Conservation (phyloP, 2,329 filamentous ascomycete genomes). For the Colletotrichum sp. region DNA sequence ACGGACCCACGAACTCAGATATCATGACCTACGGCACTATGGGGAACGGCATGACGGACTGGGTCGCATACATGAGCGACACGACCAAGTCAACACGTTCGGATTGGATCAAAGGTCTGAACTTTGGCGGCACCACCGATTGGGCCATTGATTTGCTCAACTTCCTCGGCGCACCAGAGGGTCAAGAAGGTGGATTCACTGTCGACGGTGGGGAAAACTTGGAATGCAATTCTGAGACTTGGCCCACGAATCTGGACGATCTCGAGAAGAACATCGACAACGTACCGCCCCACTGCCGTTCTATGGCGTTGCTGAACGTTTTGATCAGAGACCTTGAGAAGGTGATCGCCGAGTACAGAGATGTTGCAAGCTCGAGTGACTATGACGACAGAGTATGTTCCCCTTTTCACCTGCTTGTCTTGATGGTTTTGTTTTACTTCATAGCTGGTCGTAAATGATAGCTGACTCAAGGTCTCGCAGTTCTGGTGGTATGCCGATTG, state of each 20-base stretch:
- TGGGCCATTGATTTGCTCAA: constrained; percentile 25
- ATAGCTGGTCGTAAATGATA: background rate
- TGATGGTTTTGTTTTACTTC: background rate
- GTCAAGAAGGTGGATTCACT: background rate
- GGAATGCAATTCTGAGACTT: background rate
- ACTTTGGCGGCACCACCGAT: constrained; percentile 23
- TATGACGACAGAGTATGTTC: background rate
- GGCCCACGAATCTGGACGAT: background rate
- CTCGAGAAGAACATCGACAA: background rate
- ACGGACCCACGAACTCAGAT: constrained; percentile 16
- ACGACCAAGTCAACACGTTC: constrained; percentile 6
- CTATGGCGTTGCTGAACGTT: background rate
- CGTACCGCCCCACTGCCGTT: background rate
- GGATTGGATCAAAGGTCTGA: background rate
- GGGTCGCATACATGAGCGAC: constrained; percentile 26
- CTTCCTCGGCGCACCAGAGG: background rate
- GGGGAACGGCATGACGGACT: constrained; percentile 4
- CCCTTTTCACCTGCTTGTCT: background rate
- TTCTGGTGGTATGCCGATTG: background rate
- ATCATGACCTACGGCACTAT: constrained; percentile 26
- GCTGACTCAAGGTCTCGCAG: background rate
- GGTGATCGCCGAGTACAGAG: background rate
- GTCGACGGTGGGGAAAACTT: background rate
- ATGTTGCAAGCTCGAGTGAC: background rate
- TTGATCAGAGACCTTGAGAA: background rate